A percentile compares a stretch with the other conserved stretches of the same genome.
Conservation (phyloP, 257 asterid species). For the Cinchona pubescens region DNA sequence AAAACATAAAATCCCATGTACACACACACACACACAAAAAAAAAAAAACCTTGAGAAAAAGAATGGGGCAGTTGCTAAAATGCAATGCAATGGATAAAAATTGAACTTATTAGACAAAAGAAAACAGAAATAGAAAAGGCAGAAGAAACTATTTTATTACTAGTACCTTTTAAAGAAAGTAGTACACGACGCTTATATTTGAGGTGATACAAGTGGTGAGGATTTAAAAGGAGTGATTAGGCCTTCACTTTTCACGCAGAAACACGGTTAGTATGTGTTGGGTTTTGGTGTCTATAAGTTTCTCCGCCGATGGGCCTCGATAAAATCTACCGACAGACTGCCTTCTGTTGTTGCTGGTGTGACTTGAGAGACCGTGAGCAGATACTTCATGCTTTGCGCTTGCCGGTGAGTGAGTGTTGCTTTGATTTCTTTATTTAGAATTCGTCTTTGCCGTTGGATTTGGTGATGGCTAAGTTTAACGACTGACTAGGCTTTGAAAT, state of each 20-base stretch:
- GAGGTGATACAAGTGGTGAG: neutral
- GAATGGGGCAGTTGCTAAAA: conserved; percentile 4
- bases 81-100: neutral
- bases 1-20: conserved; percentile 1
- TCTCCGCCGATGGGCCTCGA: conserved; percentile 26
- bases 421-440: neutral
- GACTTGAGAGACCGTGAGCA: neutral
- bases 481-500: neutral
- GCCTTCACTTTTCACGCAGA: conserved; percentile 19
- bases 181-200: neutral
- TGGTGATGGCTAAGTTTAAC: neutral
- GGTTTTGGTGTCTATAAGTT: neutral
- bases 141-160: neutral
- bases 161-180: neutral
- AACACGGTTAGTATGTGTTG: conserved; percentile 15
- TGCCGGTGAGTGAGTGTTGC: neutral
- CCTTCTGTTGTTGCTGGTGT: neutral
- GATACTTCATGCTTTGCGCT: neutral
- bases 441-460: neutral
- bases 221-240: conserved; percentile 3
- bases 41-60: neutral
- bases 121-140: neutral
- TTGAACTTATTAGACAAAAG: neutral
- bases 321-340: conserved; percentile 23
- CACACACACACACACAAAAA: neutral